phyloP scores from a whole-genome alignment of 306 rosid genomes.

The Luffa aegyptiaca region DNA sequence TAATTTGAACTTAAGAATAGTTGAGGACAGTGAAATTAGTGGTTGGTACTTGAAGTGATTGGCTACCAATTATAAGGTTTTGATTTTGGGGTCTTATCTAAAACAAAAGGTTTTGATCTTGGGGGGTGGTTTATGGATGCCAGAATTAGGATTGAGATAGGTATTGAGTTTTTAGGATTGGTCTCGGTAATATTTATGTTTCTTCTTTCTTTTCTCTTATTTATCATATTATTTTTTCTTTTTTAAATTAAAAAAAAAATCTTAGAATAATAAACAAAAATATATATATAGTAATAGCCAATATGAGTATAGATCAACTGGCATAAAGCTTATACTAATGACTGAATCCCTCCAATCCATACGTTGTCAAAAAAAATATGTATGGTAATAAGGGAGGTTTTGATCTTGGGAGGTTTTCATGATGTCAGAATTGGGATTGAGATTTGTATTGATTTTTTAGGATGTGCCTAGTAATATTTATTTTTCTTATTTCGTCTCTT shows the following conservation, averaged over 20 bases:
- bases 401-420: background rate
- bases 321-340: too few relatives aligned
- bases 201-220: background rate
- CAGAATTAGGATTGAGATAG: background rate
- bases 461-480: background rate
- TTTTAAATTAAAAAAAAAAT: too few relatives aligned
- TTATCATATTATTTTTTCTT: too few relatives aligned
- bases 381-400: too few relatives aligned
- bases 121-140: background rate
- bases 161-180: background rate
- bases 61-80: background rate
- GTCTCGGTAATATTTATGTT: background rate
- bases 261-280: too few relatives aligned
- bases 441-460: background rate
- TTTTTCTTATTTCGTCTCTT: background rate
- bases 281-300: too few relatives aligned
- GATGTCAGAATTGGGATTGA: background rate
- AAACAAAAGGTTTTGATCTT: background rate
- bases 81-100: background rate
- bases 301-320: too few relatives aligned
- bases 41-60: background rate
- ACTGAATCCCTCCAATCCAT: too few relatives aligned
- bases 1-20: background rate
- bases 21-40: background rate
- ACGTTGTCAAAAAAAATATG: too few relatives aligned